Percentiles rank a stretch among this genome's conserved stretches.
phyloP scores from a whole-genome alignment of 176 grass and related monocot genomes.

The Carex myosuroides region DNA sequence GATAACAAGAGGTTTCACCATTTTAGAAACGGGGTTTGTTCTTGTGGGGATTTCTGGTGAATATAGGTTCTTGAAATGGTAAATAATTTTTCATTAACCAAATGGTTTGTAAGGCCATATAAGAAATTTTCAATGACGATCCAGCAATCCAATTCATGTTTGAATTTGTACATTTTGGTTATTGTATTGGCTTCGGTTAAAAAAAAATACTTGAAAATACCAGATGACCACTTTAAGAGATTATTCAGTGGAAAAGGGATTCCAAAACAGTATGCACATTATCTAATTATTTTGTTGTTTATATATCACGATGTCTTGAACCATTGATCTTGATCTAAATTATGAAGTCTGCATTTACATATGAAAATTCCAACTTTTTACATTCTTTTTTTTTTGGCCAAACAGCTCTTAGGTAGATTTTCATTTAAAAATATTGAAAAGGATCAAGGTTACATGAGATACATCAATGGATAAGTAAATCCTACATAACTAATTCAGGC shows the following conservation, averaged over 20 bases:
- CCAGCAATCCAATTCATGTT: neutral
- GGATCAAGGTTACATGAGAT: neutral
- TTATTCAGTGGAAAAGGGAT: neutral
- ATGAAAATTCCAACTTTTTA: neutral
- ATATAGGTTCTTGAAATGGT: neutral
- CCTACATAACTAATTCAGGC: neutral
- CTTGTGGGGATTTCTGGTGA: slow-evolving; percentile 93
- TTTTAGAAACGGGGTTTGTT: slow-evolving; percentile 73
- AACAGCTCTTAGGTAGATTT: neutral
- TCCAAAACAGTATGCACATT: neutral
- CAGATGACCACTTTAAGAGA: neutral
- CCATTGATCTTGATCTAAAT: neutral
- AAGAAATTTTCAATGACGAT: neutral
- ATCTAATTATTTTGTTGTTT: too few species aligned
- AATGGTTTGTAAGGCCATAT: neutral
- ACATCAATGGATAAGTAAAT: neutral
- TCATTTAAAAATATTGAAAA: neutral
- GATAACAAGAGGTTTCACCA: slow-evolving; percentile 94
- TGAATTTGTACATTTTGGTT: neutral
- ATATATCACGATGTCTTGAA: neutral
- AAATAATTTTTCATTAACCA: neutral
- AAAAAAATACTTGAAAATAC: neutral
- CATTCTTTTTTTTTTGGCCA: neutral
- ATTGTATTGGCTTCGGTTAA: neutral
- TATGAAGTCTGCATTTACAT: neutral